These are phyloP conservation scores for Trichaptum fuscoviolaceum DNA, from an alignment of 768 basidiomycete species.

Conservation along the genomic window DNA sequence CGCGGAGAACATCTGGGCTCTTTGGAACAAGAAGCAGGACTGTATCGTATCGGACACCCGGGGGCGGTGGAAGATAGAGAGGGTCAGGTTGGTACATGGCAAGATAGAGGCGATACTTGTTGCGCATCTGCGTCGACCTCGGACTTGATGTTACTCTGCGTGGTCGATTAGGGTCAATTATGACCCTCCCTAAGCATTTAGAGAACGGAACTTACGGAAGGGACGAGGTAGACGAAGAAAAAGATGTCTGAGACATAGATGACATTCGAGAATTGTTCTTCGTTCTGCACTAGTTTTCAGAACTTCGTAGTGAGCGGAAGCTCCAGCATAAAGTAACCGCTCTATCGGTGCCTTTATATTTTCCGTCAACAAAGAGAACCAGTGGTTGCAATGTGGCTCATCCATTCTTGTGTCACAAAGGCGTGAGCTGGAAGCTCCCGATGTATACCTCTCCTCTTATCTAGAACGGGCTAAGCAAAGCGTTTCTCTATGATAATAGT, in stretches of 20 bases:
- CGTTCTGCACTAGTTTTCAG: too few species aligned
- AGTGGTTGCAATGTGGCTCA: neutral
- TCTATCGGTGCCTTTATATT: neutral
- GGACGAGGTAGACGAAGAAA: neutral
- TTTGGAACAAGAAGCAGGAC: neutral
- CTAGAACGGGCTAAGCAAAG: too few species aligned
- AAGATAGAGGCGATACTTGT: neutral
- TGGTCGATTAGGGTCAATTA: neutral
- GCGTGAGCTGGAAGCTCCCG: too few species aligned
- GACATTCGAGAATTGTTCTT: too few species aligned
- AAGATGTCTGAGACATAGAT: neutral
- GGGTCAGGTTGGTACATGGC: neutral
- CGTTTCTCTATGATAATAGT: too few species aligned
- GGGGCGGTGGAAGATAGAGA: neutral
- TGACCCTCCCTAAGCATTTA: neutral
- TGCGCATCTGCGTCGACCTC: neutral
- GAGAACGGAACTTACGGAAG: neutral
- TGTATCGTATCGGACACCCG: neutral
- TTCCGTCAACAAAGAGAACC: neutral
- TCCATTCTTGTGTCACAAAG: neutral
- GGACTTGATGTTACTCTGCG: neutral
- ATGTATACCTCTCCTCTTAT: too few species aligned
- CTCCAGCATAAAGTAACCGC: neutral
- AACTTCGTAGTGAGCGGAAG: too few species aligned
- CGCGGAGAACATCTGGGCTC: neutral